Evolutionary conservation across 768 basidiomycete genomes (phyloP).

Genomic region (Artomyces pyxidatus): DNA sequence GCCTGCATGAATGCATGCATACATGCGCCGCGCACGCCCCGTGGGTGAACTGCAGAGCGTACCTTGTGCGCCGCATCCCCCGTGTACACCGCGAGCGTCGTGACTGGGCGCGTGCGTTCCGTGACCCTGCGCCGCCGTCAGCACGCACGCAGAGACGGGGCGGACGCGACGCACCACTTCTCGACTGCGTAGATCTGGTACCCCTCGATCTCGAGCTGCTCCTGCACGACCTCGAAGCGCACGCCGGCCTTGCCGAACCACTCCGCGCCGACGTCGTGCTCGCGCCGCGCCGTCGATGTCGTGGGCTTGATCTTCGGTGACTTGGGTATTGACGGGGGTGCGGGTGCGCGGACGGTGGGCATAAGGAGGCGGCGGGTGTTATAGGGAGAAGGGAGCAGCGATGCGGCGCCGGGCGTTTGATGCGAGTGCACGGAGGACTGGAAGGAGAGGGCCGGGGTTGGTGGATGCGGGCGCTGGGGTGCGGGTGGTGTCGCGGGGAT

Average conservation of each 20-base stretch:
- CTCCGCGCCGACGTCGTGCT: slow-evolving; percentile 9
- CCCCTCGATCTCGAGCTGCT: slow-evolving; percentile 43
- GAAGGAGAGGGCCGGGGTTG: not conserved
- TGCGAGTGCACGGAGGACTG: not conserved
- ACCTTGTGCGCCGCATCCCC: slow-evolving; percentile 65
- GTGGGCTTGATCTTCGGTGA: slow-evolving; percentile 8
- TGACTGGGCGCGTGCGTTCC: slow-evolving; percentile 50
- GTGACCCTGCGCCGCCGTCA: slow-evolving; percentile 43
- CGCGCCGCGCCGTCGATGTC: not conserved
- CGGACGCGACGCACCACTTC: slow-evolving; percentile 50
- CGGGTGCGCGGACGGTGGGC: slow-evolving; percentile 13
- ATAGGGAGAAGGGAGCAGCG: not conserved
- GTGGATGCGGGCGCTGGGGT: not conserved
- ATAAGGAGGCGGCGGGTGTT: slow-evolving; percentile 10
- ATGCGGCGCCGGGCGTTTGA: not conserved
- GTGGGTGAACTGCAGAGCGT: too few species aligned
- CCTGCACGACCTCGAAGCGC: slow-evolving; percentile 43
- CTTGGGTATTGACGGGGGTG: not conserved
- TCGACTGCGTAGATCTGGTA: slow-evolving; percentile 86
- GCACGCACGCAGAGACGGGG: not conserved
- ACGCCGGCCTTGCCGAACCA: slow-evolving; percentile 40
- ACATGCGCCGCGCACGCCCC: too few species aligned
- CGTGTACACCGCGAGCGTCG: slow-evolving; percentile 67
- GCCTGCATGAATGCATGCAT: too few species aligned
- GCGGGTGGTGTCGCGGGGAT: not conserved